Conservation (phyloP, 768 basidiomycete species). For the Amanita exitialis region DNA sequence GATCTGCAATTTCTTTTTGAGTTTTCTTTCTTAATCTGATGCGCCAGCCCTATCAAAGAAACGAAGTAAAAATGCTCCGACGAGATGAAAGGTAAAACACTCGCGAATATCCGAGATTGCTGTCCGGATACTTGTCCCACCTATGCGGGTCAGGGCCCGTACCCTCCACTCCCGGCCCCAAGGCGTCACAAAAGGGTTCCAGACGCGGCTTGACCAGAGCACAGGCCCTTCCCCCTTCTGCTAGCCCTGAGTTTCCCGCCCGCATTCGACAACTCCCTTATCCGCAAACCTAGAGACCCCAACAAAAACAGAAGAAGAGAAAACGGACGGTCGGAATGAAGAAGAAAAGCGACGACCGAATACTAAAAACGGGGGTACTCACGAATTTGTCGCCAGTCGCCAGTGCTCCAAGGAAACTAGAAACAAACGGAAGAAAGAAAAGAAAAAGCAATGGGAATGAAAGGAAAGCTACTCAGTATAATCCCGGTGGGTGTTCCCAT, state of each 20-base stretch:
- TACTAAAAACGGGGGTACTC: too few species aligned
- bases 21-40: too few species aligned
- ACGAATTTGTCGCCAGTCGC: not conserved
- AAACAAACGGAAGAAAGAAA: not conserved
- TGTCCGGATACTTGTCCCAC: too few species aligned
- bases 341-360: too few species aligned
- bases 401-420: not conserved
- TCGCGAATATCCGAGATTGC: not conserved
- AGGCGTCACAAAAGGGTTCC: not conserved
- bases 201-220: not conserved
- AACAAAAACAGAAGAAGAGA: too few species aligned
- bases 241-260: not conserved
- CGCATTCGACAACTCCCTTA: not conserved
- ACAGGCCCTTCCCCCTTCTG: not conserved
- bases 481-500: not conserved
- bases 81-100: not conserved
- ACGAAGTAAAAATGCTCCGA: too few species aligned
- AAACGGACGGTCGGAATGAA: too few species aligned
- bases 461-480: too few species aligned
- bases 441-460: not conserved
- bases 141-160: not conserved
- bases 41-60: too few species aligned
- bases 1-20: too few species aligned
- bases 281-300: not conserved
- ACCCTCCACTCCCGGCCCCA: not conserved